phyloP scores from a whole-genome alignment of 306 rosid species.

The Castanea crenata region DNA sequence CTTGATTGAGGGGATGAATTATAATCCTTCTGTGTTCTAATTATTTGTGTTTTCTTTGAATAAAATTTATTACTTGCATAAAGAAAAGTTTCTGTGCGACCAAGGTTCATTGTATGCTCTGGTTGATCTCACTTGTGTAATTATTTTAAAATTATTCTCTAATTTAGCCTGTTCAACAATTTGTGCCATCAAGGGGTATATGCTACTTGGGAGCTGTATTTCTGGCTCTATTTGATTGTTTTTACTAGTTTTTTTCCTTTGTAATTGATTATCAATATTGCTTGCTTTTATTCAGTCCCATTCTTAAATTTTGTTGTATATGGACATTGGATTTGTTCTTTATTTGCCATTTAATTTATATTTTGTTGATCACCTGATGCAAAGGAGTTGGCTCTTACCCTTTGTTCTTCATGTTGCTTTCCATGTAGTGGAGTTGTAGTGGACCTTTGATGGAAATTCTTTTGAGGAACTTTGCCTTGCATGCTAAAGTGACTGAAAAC shows the following conservation, averaged over 20 bases:
- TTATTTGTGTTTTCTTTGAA: no score
- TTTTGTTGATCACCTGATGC: neutral
- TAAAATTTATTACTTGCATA: no score
- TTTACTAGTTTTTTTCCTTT: neutral
- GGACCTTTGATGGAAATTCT: slow-evolving; percentile 82
- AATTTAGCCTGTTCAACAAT: neutral
- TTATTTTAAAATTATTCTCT: neutral
- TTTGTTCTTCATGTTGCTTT: slow-evolving; percentile 6
- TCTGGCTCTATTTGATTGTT: neutral
- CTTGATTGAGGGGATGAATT: no score
- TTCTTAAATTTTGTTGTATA: neutral
- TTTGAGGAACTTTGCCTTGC: slow-evolving; percentile 55
- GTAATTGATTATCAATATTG: neutral
- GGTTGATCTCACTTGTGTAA: neutral
- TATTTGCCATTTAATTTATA: neutral
- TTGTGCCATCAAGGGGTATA: neutral
- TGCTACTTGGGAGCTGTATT: neutral
- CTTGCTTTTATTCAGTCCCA: slow-evolving; percentile 3
- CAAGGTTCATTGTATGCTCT: neutral
- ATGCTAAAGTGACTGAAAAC: slow-evolving; percentile 39
- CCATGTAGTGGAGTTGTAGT: slow-evolving; percentile 75
- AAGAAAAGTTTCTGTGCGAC: neutral
- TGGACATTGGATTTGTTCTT: neutral
- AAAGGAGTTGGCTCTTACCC: neutral
- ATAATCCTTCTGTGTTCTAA: no score